Conservation (phyloP, 345 rosid species). For the Erodium maritimum region DNA sequence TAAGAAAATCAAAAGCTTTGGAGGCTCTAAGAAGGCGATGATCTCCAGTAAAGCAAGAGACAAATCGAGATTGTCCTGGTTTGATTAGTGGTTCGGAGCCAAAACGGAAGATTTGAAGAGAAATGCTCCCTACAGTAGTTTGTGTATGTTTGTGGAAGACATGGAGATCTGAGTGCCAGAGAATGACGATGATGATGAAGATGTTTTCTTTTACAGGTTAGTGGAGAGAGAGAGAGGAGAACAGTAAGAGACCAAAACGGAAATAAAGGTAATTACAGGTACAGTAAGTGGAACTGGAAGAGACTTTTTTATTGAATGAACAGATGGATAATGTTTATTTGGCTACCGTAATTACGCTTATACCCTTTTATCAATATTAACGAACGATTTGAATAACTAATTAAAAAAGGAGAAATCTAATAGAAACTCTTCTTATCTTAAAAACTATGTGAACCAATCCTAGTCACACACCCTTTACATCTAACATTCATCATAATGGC, state of each 20-base stretch:
- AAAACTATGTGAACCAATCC: too few species aligned
- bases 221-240: neutral
- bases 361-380: neutral
- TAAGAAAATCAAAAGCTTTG: conserved; percentile 10
- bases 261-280: neutral
- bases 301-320: neutral
- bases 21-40: conserved; percentile 21
- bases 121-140: neutral
- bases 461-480: too few species aligned
- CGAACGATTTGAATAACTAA: too few species aligned
- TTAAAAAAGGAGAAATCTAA: too few species aligned
- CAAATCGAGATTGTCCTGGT: neutral
- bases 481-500: too few species aligned
- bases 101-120: neutral
- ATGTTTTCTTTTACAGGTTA: neutral
- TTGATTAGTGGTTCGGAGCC: neutral
- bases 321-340: neutral
- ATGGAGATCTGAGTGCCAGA: neutral
- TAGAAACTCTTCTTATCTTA: too few species aligned
- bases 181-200: neutral
- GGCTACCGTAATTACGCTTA: neutral
- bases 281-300: neutral
- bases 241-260: neutral
- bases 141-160: neutral
- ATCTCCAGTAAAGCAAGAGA: conserved; percentile 7